Evolutionary conservation across 352 stramenopile species (phyloP), one percentile per base, ranked within the genome.

Genomic region (Achlya hypogyna): DNA sequence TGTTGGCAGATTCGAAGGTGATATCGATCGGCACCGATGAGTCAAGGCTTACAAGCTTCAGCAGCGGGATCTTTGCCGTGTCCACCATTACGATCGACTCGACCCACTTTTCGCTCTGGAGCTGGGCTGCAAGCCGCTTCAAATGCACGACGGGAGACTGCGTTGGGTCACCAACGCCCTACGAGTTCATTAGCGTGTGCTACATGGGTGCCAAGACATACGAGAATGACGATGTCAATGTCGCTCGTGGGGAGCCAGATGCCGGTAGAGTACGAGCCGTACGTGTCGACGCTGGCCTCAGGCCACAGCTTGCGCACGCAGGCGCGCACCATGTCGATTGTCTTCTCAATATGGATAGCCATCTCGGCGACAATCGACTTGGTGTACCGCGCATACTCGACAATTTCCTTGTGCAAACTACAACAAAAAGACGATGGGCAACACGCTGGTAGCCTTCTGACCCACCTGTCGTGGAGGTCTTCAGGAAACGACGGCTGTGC

Each of bases 211-310:
- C 16, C 4, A 52, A 9, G 22, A 43, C 63, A 63, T 72, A 81
- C 75, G 65, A 95, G 42, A 49, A 95, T 88, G 2, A 95, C 86
- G 22, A 95, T 75, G 45, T 95, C 86, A 31, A 95, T 82, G 58
- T 95, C 86, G 52, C 86, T 95, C 58, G 78, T 91, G 20, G 86
- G 86, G 14, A 95, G 74, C 86, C 86, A 95, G 63, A 95, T 89
- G 29, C 86, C 86, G 0, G 86, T 95, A 34, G 86, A 89, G 68
- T 93, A 95, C 23, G 84, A 93, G 2, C 86, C 86, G 58, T 90
- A 95, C 0, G 83, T 87, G 60, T 95, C 86, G 20, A 95, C 82
- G 20, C 75, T 79, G 16, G 86, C 85, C 59, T 84, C 74, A 5
- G 82, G 76, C 86, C 86, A 95, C 12, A 95, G 69, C 45, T 82